A percentile compares a stretch with the other conserved stretches of the same genome.
Evolutionary conservation across 495 filamentous ascomycete genomes (phyloP).

Genomic region (Chlorociboria aeruginascens): DNA sequence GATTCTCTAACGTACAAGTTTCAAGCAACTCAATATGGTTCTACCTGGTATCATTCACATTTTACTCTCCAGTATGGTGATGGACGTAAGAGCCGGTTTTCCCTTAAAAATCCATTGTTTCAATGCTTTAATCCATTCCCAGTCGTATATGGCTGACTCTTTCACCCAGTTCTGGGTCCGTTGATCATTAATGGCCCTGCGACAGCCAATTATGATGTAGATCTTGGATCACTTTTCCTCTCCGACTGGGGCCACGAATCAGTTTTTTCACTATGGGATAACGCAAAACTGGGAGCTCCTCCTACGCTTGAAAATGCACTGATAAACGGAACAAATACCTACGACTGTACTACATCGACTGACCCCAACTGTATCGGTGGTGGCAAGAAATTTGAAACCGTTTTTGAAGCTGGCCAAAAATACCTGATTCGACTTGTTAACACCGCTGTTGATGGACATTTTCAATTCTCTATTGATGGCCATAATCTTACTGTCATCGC

Average conservation of each 20-base stretch:
- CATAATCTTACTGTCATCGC: conserved; percentile 36
- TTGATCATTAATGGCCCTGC: conserved; percentile 30
- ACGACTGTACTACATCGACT: conserved; percentile 30
- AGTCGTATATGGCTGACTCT: background rate
- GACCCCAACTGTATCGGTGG: conserved; percentile 27
- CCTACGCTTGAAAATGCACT: conserved; percentile 21
- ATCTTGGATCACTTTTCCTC: conserved; percentile 35
- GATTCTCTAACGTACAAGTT: conserved; percentile 38
- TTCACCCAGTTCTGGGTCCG: background rate
- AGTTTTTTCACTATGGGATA: conserved; percentile 25
- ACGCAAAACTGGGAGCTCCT: conserved; percentile 22
- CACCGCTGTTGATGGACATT: conserved; percentile 35
- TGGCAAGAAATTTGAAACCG: conserved; percentile 32
- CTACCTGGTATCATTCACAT: conserved; percentile 53
- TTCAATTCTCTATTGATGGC: conserved; percentile 39
- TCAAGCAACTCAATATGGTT: conserved; percentile 40
- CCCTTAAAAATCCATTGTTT: conserved; percentile 19
- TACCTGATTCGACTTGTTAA: conserved; percentile 42
- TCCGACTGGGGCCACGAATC: conserved; percentile 35
- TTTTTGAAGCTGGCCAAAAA: conserved; percentile 31
- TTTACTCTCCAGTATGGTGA: conserved; percentile 42
- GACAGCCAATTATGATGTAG: conserved; percentile 29
- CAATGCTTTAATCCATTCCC: conserved; percentile 28
- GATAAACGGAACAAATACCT: conserved; percentile 21
- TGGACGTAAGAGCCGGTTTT: conserved; percentile 28